Evolutionary conservation across 257 asterid species (phyloP).

Genomic region (Ocimum tenuiflorum): DNA sequence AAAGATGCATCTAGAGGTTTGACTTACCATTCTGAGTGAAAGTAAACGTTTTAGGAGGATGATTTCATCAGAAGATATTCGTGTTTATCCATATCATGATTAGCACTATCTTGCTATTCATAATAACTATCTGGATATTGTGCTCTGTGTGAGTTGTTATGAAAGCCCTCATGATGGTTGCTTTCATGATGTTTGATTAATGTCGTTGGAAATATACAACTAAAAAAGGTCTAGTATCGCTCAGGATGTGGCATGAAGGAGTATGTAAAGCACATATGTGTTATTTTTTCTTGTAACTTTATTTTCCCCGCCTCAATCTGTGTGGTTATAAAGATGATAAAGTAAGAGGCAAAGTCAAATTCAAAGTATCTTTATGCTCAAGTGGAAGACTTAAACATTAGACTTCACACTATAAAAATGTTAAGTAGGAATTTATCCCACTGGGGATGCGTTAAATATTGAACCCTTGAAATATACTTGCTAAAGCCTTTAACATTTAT

Average conservation of each 20-base stretch:
- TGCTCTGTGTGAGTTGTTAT: background rate
- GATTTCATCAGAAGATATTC: too few species aligned
- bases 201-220: too few species aligned
- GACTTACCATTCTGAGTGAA: background rate
- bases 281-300: background rate
- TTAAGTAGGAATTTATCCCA: too few species aligned
- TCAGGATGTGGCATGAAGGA: too few species aligned
- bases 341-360: background rate
- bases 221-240: background rate
- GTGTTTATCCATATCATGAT: too few species aligned
- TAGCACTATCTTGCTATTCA: background rate
- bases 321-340: background rate
- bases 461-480: too few species aligned
- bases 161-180: background rate
- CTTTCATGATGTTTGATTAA: constrained; percentile 1
- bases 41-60: background rate
- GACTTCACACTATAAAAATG: too few species aligned
- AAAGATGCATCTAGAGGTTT: background rate
- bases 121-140: background rate
- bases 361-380: background rate
- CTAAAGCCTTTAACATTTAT: too few species aligned
- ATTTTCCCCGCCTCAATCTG: background rate
- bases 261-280: background rate
- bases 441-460: too few species aligned
- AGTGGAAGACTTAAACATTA: background rate